Percentiles rank a stretch among this genome's conserved stretches.
phyloP scores from a whole-genome alignment of 78 protist species.

The Dictyostelium firmibasis region DNA sequence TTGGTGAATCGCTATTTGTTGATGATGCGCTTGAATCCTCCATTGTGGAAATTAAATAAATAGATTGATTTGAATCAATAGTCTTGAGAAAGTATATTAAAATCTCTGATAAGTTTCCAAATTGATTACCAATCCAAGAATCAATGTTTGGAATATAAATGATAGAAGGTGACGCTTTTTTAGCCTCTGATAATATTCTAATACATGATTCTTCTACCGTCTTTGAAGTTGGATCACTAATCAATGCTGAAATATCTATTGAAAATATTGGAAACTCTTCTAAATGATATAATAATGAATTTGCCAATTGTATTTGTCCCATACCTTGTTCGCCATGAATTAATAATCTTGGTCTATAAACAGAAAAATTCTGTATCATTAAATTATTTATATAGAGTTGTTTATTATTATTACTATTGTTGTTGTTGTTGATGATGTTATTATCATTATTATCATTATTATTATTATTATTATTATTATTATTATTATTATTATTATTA shows the following conservation, averaged over 20 bases:
- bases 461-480: neutral
- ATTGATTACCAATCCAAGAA: conserved; percentile 14
- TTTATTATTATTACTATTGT: neutral
- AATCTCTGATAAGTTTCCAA: conserved; percentile 36
- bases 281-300: conserved; percentile 29
- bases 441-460: neutral
- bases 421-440: neutral
- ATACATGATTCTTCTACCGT: conserved; percentile 70
- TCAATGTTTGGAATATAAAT: conserved; percentile 66
- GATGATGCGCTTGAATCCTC: neutral
- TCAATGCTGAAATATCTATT: conserved; percentile 40
- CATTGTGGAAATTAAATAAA: conserved; percentile 47
- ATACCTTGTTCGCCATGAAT: conserved; percentile 51
- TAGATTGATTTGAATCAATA: conserved; percentile 32
- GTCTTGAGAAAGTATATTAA: neutral
- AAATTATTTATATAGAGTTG: neutral
- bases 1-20: neutral
- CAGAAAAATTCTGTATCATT: conserved; percentile 11
- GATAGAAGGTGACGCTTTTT: conserved; percentile 43
- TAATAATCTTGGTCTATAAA: conserved; percentile 66
- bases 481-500: neutral
- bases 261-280: conserved; percentile 62
- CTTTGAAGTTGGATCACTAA: conserved; percentile 50
- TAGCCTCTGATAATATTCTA: conserved; percentile 53
- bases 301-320: conserved; percentile 72